Evolutionary conservation across 495 filamentous ascomycete species (phyloP), one percentile per base, ranked within the genome.

Genomic region (Aspergillus cavernicola): DNA sequence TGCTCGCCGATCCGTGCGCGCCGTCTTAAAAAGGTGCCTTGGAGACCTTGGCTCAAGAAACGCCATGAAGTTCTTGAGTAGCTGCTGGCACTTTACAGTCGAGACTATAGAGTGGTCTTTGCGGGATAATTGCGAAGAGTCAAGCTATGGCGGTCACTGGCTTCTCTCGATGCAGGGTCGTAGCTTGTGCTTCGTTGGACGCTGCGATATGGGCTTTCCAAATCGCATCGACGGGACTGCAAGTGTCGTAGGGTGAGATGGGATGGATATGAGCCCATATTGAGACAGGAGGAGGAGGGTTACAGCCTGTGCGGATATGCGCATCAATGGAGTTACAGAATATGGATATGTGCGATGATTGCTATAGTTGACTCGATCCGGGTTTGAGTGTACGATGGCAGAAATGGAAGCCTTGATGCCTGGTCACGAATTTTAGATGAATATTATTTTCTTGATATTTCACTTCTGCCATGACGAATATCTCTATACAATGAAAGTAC

Each of bases 331-430:
- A 33, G 28, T 22, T 46, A 22, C 19, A 19, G 35, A 9, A 16
- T 16, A 39, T 48, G n/a, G n/a, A n/a, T n/a, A n/a, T n/a, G 46
- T 29, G 32, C 24, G 23, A 19, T 20, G 39, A 33, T 43, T 26
- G 26, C n/a, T 19, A 42, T 32, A 32, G 23, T 20, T 13, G 50
- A 52, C 39, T 43, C n/a, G 26, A 31, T 7, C 19, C 2, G 15
- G 28, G 33, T 29, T 8, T 24, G 18, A 35, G 24, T 33, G 44
- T 22, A 47, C 18, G 44, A 47, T 47, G 31, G 44, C 44, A 31
- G 44, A 36, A 31, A n/a, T 47, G 31, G 43, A 33, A 12, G 43
- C 44, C 44, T 47, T 35, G 44, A 33, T 47, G 44, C 44, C 44
- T 47, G 44, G 15, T 15, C 22, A 36, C n/a, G 28, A 46, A 9